Evolutionary conservation across 2,329 filamentous ascomycete species (phyloP).

Genomic region (Lojkania enalia): DNA sequence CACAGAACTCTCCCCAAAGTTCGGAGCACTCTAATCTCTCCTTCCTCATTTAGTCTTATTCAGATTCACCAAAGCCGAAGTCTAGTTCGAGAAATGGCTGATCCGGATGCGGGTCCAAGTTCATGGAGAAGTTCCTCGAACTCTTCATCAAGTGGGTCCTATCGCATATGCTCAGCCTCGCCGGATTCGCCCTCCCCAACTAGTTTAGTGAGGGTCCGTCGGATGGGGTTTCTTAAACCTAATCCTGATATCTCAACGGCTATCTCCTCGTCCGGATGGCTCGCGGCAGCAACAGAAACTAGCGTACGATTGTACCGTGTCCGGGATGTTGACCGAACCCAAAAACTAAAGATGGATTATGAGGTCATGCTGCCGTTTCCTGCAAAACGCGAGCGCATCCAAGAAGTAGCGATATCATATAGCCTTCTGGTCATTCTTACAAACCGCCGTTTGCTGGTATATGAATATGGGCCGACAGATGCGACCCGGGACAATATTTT

Average conservation of each 20-base stretch:
- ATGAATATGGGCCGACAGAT: slow-evolving; percentile 17
- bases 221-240: slow-evolving; percentile 6
- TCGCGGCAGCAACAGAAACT: slow-evolving; percentile 17
- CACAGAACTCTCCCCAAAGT: too few relatives aligned
- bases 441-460: slow-evolving; percentile 21
- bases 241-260: slow-evolving; percentile 19
- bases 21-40: too few relatives aligned
- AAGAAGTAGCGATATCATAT: slow-evolving; percentile 21
- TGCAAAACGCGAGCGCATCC: slow-evolving; percentile 17
- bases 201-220: slow-evolving; percentile 8
- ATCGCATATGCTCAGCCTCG: slow-evolving; percentile 12
- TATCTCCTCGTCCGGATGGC: slow-evolving; percentile 19
- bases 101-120: too few relatives aligned
- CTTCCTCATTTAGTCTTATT: too few relatives aligned
- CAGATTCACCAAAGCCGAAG: too few relatives aligned
- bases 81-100: too few relatives aligned
- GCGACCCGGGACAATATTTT: slow-evolving; percentile 5
- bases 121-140: too few relatives aligned
- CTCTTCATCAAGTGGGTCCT: too few relatives aligned
- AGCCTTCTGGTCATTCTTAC: slow-evolving; percentile 28
- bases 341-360: slow-evolving; percentile 3
- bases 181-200: slow-evolving; percentile 8
- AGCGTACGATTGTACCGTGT: slow-evolving; percentile 21
- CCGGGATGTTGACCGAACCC: slow-evolving; percentile 8
- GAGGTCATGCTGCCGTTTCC: not conserved